Conservation (phyloP, 2,329 filamentous ascomycete genomes). For the Xylaria sp. region DNA sequence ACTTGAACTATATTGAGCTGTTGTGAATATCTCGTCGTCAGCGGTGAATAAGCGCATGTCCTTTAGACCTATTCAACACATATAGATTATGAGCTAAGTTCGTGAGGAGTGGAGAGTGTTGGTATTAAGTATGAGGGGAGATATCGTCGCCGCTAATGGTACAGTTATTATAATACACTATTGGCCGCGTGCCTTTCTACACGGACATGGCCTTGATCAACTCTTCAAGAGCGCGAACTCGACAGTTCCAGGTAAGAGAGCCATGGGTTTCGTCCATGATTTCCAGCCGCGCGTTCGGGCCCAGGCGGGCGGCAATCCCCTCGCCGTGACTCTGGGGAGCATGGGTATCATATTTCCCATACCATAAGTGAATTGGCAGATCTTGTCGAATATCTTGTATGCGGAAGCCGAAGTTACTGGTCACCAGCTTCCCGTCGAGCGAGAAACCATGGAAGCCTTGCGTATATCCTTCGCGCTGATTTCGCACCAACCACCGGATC, state of each 20-base stretch:
- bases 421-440: slow-evolving; percentile 20
- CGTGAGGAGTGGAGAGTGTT: slow-evolving; percentile 10
- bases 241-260: slow-evolving; percentile 32
- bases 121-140: slow-evolving; percentile 24
- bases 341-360: slow-evolving; percentile 24
- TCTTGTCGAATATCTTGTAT: slow-evolving; percentile 32
- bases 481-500: slow-evolving; percentile 24
- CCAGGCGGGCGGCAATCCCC: slow-evolving; percentile 29
- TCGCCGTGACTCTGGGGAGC: slow-evolving; percentile 17
- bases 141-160: slow-evolving; percentile 12
- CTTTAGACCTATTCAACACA: neutral
- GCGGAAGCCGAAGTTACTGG: slow-evolving; percentile 25
- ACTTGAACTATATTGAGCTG: neutral
- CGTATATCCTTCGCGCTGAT: slow-evolving; percentile 22
- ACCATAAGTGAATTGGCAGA: slow-evolving; percentile 29
- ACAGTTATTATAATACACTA: slow-evolving; percentile 19
- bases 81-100: neutral
- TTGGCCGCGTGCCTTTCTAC: neutral
- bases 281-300: slow-evolving; percentile 25
- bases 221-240: slow-evolving; percentile 32
- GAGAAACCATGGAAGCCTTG: slow-evolving; percentile 28
- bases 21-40: neutral
- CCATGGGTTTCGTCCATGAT: slow-evolving; percentile 34
- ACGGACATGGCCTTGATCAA: slow-evolving; percentile 30
- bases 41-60: neutral